Evolutionary conservation across 2,329 filamentous ascomycete species (phyloP).

Genomic region (Aspergillus luchuensis): DNA sequence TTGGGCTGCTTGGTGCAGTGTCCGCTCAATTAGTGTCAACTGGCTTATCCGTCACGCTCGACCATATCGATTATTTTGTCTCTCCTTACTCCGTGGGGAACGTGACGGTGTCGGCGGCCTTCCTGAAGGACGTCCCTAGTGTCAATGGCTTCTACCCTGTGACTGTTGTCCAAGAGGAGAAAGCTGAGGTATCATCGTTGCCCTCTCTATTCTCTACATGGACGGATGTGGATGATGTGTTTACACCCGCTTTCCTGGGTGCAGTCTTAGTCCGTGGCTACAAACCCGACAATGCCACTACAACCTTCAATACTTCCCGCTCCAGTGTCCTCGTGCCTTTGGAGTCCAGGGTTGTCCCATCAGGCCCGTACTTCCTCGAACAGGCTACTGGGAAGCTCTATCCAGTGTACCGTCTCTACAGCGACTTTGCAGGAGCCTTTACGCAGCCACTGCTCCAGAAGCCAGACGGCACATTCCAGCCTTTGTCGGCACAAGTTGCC

Average conservation of each 20-base stretch:
- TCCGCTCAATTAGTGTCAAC: constrained; percentile 4
- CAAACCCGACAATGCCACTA: not conserved
- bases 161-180: constrained; percentile 2
- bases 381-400: constrained; percentile 2
- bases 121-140: not conserved
- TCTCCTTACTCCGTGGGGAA: constrained; percentile 1
- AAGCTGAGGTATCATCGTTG: not conserved
- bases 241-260: not conserved
- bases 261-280: not conserved
- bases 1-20: not conserved
- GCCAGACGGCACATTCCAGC: constrained; percentile 2
- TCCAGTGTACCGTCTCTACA: constrained; percentile 2
- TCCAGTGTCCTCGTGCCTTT: not conserved
- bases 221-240: not conserved
- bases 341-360: not conserved
- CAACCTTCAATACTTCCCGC: not conserved
- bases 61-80: constrained; percentile 3
- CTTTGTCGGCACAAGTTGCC: constrained; percentile 1
- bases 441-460: constrained; percentile 3
- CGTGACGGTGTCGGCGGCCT: not conserved
- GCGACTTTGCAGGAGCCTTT: constrained; percentile 4
- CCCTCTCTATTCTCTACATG: not conserved
- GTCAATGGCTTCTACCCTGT: constrained; percentile 4
- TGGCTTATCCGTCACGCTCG: constrained; percentile 3
- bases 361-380: constrained; percentile 6